Evolutionary conservation across 1,284 basidiomycete genomes (phyloP).

Genomic region (Paramarasmius palmivorus): DNA sequence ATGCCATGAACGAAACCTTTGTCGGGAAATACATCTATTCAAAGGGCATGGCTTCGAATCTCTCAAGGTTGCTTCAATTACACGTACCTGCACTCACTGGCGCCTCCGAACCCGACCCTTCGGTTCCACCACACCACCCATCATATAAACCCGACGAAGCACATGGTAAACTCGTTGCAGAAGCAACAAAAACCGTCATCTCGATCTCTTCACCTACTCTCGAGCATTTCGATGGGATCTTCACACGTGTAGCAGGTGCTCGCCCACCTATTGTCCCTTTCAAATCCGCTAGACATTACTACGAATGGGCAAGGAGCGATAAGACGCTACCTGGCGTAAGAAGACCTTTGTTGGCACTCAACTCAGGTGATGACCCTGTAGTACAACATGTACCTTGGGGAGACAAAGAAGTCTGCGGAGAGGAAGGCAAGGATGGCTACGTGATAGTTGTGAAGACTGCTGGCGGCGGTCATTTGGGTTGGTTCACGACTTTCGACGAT

Average conservation of each 20-base stretch:
- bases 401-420: not conserved
- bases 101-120: slow-evolving; percentile 16
- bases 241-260: slow-evolving; percentile 81
- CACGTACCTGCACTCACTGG: slow-evolving; percentile 54
- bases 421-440: not conserved
- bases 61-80: slow-evolving; percentile 66
- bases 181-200: slow-evolving; percentile 45
- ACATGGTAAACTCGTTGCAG: slow-evolving; percentile 37
- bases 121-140: slow-evolving; percentile 1
- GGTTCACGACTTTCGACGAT: not conserved
- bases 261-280: slow-evolving; percentile 82
- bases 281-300: slow-evolving; percentile 78
- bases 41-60: slow-evolving; percentile 80
- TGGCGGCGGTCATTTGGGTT: slow-evolving; percentile 7
- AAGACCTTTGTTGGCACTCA: not conserved
- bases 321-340: slow-evolving; percentile 2
- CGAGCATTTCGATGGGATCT: slow-evolving; percentile 60
- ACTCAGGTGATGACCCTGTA: slow-evolving; percentile 2
- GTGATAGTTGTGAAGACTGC: not conserved
- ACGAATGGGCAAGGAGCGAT: slow-evolving; percentile 66
- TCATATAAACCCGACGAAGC: slow-evolving; percentile 37
- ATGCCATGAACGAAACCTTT: slow-evolving; percentile 47
- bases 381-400: slow-evolving; percentile 2
- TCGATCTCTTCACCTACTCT: slow-evolving; percentile 55
- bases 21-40: slow-evolving; percentile 78